Evolutionary conservation across 371 early-diverging fungal genomes (phyloP).

Genomic region (Actinomortierella wolfii): DNA sequence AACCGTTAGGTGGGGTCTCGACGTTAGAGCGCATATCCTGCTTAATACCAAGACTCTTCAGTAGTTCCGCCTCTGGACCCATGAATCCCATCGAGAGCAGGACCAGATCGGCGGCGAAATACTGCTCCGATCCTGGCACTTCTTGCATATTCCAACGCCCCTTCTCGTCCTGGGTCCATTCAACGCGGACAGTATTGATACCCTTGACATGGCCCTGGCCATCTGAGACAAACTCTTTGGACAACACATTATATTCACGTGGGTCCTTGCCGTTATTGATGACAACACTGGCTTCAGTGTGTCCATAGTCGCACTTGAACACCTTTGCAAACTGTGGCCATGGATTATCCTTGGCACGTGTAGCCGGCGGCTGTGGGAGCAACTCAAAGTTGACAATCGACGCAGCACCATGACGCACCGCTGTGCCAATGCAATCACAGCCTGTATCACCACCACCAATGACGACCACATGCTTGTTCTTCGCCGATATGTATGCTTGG

Average conservation of each 20-base stretch:
- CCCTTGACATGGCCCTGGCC: conserved; percentile 84
- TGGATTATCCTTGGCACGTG: conserved; percentile 88
- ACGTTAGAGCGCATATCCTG: conserved; percentile 78
- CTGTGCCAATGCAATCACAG: conserved; percentile 95
- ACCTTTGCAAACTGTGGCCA: conserved; percentile 97
- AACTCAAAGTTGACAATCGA: conserved; percentile 95
- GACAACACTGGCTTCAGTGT: conserved; percentile 76
- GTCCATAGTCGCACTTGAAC: conserved; percentile 96
- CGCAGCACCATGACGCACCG: conserved; percentile 90
- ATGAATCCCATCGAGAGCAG: conserved; percentile 96
- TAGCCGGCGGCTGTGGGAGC: conserved; percentile 86
- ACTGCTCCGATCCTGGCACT: conserved; percentile 80
- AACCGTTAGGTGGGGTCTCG: conserved; percentile 78
- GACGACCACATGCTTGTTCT: conserved; percentile 93
- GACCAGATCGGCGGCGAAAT: conserved; percentile 88
- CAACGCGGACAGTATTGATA: conserved; percentile 92
- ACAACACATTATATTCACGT: conserved; percentile 90
- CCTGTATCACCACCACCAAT: conserved; percentile 99
- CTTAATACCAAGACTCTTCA: conserved; percentile 79
- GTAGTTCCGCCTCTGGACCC: conserved; percentile 88
- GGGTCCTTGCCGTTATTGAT: conserved; percentile 92
- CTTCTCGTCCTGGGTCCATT: conserved; percentile 83
- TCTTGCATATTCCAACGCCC: conserved; percentile 93
- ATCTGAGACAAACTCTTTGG: conserved; percentile 93
- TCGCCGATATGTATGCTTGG: conserved; percentile 78